These are phyloP conservation scores for Heritiera littoralis DNA, from an alignment of 345 rosid genomes.

Conservation along the genomic window DNA sequence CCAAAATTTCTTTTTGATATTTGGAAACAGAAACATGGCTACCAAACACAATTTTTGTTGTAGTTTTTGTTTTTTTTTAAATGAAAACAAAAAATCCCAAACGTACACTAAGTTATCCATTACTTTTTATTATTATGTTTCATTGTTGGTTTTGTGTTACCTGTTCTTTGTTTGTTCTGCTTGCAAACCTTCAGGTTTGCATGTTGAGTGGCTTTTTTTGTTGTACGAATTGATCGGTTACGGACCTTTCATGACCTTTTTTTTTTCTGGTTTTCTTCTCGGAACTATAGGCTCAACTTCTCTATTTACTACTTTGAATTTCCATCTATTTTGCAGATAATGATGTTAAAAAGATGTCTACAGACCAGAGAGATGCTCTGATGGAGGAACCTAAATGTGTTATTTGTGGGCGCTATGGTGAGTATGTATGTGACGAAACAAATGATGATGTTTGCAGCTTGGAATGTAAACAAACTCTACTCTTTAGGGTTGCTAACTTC, in stretches of 20 bases:
- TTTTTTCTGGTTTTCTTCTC: background rate
- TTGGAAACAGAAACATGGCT: too few species aligned
- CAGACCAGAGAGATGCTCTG: conserved; percentile 73
- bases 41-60: too few species aligned
- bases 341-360: conserved; percentile 57
- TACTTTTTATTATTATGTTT: background rate
- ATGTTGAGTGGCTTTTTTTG: background rate
- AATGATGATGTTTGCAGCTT: conserved; percentile 88
- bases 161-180: background rate
- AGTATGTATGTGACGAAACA: conserved; percentile 83
- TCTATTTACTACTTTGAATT: conserved; percentile 9
- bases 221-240: background rate
- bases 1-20: too few species aligned
- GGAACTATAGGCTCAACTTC: background rate
- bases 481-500: conserved; percentile 35
- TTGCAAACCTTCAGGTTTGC: background rate
- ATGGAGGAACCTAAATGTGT: conserved; percentile 73
- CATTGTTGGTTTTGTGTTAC: background rate
- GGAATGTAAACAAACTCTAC: conserved; percentile 68
- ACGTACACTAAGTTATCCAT: background rate
- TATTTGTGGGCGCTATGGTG: conserved; percentile 81
- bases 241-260: background rate
- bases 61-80: too few species aligned
- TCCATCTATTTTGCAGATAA: conserved; percentile 27
- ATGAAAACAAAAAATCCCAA: too few species aligned